Evolutionary conservation across 352 stramenopile species (phyloP).

Genomic region (Phytophthora cryptogea): DNA sequence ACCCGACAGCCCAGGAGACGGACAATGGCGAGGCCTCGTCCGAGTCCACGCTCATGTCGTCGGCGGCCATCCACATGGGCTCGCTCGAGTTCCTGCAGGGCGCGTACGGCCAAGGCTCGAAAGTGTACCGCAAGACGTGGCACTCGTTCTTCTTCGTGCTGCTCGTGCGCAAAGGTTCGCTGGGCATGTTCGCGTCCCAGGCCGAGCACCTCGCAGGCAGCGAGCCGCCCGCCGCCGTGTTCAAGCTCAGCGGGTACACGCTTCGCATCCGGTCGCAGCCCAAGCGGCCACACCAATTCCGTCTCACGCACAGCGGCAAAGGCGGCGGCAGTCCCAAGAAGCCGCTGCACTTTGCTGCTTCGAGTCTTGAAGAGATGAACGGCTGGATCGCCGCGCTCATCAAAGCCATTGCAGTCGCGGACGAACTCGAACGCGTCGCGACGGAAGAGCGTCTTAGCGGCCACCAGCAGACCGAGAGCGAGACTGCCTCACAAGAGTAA

Average conservation of each 20-base stretch:
- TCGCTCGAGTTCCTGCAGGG: constrained; percentile 59
- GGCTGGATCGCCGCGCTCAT: constrained; percentile 64
- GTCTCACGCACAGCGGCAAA: constrained; percentile 47
- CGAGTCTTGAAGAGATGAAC: constrained; percentile 72
- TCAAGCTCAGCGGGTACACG: constrained; percentile 71
- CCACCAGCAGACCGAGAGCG: constrained; percentile 14
- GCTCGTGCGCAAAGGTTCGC: constrained; percentile 70
- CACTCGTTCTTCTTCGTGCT: constrained; percentile 70
- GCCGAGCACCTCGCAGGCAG: constrained; percentile 48
- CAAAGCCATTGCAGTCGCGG: constrained; percentile 62
- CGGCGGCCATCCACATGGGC: constrained; percentile 49
- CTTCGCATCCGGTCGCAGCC: constrained; percentile 71
- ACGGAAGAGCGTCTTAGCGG: constrained; percentile 11
- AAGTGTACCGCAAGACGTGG: constrained; percentile 71
- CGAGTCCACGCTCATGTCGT: constrained; percentile 28
- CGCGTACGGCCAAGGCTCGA: constrained; percentile 38
- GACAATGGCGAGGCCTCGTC: constrained; percentile 24
- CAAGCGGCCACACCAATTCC: constrained; percentile 69
- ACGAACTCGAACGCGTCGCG: constrained; percentile 47
- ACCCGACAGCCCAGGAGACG: constrained; percentile 14
- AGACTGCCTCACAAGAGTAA: constrained; percentile 4
- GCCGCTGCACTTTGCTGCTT: constrained; percentile 56
- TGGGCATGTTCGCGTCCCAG: constrained; percentile 65
- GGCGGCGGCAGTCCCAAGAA: constrained; percentile 47
- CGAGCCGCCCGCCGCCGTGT: constrained; percentile 57